Evolutionary conservation across 257 asterid genomes (phyloP).

Genomic region (Salvia hispanica): DNA sequence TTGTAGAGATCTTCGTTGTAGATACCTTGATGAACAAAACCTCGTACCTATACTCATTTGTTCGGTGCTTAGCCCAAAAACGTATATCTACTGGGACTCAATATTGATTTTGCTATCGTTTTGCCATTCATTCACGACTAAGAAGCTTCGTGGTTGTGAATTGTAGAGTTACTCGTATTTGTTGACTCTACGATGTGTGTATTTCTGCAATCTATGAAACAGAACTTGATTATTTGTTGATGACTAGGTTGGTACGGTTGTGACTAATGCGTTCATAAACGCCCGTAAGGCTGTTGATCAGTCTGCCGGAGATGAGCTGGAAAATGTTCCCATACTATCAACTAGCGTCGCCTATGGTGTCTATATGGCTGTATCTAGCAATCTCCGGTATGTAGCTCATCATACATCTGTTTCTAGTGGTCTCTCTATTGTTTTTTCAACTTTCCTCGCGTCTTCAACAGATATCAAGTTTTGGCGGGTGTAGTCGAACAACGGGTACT

Average conservation of each 20-base stretch:
- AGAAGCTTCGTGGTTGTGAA: no score
- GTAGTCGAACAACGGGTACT: slow-evolving; percentile 78
- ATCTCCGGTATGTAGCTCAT: slow-evolving; percentile 66
- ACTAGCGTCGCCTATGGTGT: slow-evolving; percentile 91
- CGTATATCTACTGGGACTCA: no score
- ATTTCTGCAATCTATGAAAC: no score
- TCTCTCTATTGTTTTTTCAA: no score
- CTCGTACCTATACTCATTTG: not conserved
- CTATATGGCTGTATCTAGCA: slow-evolving; percentile 89
- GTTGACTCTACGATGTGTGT: no score
- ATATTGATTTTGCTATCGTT: no score
- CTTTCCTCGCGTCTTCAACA: slow-evolving; percentile 35
- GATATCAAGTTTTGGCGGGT: slow-evolving; percentile 92
- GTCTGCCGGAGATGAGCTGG: slow-evolving; percentile 55
- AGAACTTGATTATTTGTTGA: slow-evolving; percentile 21
- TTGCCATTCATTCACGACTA: no score
- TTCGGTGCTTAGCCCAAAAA: no score
- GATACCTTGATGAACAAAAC: not conserved
- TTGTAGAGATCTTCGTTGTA: not conserved
- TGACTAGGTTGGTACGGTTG: slow-evolving; percentile 72
- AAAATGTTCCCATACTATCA: slow-evolving; percentile 72
- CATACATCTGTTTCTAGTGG: no score
- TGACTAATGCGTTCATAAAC: slow-evolving; percentile 73
- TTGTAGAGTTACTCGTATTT: not conserved
- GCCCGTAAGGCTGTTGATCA: slow-evolving; percentile 75